phyloP scores from a whole-genome alignment of 1,139 yeast genomes.

The Geotrichum carabidarum region DNA sequence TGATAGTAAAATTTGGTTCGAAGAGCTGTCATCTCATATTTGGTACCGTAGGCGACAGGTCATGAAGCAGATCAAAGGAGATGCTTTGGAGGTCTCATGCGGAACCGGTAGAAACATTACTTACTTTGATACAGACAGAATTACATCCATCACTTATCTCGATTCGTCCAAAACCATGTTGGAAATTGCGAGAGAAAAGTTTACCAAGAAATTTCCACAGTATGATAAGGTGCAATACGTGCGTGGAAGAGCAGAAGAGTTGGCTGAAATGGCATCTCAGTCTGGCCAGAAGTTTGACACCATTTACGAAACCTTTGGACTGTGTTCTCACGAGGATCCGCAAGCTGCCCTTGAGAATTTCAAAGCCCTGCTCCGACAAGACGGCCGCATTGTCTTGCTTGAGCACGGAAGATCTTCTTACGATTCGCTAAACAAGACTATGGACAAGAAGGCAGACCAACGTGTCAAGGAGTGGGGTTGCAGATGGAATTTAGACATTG shows the following conservation, averaged over 20 bases:
- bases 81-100: constrained; percentile 88
- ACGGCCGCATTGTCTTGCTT: constrained; percentile 79
- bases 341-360: constrained; percentile 73
- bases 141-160: constrained; percentile 72
- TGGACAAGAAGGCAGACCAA: constrained; percentile 77
- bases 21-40: constrained; percentile 76
- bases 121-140: constrained; percentile 55
- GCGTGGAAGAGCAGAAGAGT: constrained; percentile 87
- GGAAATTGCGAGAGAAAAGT: constrained; percentile 71
- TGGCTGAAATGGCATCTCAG: constrained; percentile 50
- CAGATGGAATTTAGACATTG: constrained; percentile 93
- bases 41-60: constrained; percentile 81
- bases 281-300: constrained; percentile 68
- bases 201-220: constrained; percentile 58
- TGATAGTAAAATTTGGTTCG: constrained; percentile 79
- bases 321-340: constrained; percentile 94
- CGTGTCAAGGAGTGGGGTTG: constrained; percentile 95
- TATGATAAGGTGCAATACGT: constrained; percentile 76
- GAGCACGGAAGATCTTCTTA: constrained; percentile 91
- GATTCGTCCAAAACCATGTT: constrained; percentile 86
- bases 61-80: constrained; percentile 74
- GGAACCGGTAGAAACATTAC: constrained; percentile 94
- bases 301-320: constrained; percentile 86
- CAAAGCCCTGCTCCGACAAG: constrained; percentile 68
- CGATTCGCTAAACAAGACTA: constrained; percentile 68